Evolutionary conservation across 257 asterid species (phyloP).

Genomic region (Solanum infundibuliforme): DNA sequence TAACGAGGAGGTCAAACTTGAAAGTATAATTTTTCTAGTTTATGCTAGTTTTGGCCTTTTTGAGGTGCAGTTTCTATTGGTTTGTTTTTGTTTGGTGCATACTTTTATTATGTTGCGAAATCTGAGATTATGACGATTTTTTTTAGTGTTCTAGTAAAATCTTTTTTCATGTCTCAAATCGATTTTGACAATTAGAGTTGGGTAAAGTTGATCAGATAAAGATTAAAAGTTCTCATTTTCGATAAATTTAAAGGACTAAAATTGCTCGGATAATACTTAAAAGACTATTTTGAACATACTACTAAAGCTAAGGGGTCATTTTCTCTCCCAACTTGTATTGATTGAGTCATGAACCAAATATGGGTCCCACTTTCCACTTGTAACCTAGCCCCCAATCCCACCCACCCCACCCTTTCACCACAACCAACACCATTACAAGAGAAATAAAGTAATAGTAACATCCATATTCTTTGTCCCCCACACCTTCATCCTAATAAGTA

Average conservation of each 20-base stretch:
- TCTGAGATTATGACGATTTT: fast-evolving
- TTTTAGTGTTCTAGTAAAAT: neutral
- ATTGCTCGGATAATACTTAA: neutral
- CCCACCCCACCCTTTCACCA: conserved; percentile 7
- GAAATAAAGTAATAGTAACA: neutral
- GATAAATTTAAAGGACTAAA: neutral
- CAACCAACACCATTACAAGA: neutral
- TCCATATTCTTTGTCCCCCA: neutral
- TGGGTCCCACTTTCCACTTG: conserved; percentile 33
- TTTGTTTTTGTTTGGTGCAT: neutral
- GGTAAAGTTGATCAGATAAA: neutral
- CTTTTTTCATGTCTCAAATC: neutral
- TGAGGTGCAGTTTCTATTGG: neutral
- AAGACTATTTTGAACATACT: neutral
- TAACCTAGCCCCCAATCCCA: neutral
- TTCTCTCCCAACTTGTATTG: conserved; percentile 9
- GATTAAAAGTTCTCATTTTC: neutral
- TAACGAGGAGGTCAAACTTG: neutral
- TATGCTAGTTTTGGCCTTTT: neutral
- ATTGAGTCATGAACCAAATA: conserved; percentile 41
- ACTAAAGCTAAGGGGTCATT: neutral
- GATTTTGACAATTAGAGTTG: neutral
- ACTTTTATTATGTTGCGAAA: neutral
- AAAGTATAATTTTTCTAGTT: neutral
- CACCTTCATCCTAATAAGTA: neutral